These are phyloP conservation scores for Trichophyton simii DNA, from an alignment of 2,329 filamentous ascomycete species.

Conservation along the genomic window DNA sequence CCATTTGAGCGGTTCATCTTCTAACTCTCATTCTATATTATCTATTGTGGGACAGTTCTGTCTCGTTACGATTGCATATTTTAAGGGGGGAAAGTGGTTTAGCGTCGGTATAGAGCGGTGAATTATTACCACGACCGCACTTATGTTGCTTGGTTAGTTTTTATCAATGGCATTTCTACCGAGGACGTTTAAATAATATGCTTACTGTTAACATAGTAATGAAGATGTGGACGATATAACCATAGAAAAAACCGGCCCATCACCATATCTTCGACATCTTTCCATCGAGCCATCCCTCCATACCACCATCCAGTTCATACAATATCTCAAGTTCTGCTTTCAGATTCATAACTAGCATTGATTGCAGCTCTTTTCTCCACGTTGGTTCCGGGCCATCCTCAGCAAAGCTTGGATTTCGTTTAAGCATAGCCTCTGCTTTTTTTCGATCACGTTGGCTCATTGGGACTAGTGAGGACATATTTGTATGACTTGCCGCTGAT, in stretches of 20 bases:
- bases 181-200: neutral
- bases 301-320: constrained; percentile 31
- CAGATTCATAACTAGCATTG: constrained; percentile 49
- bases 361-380: constrained; percentile 43
- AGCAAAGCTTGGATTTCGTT: constrained; percentile 29
- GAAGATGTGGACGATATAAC: neutral
- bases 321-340: constrained; percentile 52
- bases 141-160: neutral
- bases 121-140: neutral
- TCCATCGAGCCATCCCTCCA: constrained; percentile 34
- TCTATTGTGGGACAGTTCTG: neutral
- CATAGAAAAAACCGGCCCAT: neutral
- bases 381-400: constrained; percentile 33
- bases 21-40: neutral
- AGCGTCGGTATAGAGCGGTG: neutral
- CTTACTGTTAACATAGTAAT: neutral
- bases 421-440: constrained; percentile 44
- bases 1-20: neutral
- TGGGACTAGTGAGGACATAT: constrained; percentile 27
- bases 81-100: neutral
- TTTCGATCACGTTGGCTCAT: constrained; percentile 43
- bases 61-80: neutral
- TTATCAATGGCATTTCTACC: neutral
- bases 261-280: neutral
- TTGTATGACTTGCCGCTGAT: constrained; percentile 16